Conservation (phyloP, 306 rosid species). For the Cucumis cinereus region DNA sequence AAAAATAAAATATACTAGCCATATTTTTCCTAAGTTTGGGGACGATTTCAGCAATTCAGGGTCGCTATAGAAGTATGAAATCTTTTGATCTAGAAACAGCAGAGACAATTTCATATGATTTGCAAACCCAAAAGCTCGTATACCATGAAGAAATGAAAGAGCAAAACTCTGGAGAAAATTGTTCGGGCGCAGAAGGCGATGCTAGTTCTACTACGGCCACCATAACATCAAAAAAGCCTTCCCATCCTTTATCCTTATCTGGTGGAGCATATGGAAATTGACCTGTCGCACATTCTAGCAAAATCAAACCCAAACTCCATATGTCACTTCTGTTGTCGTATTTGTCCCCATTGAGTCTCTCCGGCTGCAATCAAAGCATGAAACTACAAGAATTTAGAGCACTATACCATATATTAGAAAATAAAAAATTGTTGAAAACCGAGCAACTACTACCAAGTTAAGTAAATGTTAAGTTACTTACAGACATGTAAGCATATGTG, state of each 20-base stretch:
- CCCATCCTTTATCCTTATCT: constrained; percentile 59
- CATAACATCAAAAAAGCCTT: constrained; percentile 67
- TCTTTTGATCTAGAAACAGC: neutral
- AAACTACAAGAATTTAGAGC: neutral
- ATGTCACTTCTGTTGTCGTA: constrained; percentile 91
- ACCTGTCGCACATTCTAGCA: constrained; percentile 93
- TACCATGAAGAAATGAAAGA: constrained; percentile 92
- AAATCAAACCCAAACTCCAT: constrained; percentile 87
- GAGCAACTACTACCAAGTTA: neutral
- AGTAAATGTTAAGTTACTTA: constrained; percentile 30
- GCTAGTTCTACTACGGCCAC: constrained; percentile 57
- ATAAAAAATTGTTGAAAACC: neutral
- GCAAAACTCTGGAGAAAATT: constrained; percentile 77
- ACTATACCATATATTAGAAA: neutral
- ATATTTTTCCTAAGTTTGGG: neutral
- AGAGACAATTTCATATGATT: neutral
- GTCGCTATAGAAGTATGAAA: neutral
- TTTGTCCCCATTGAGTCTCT: constrained; percentile 63
- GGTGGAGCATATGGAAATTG: constrained; percentile 75
- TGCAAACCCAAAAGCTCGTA: constrained; percentile 4
- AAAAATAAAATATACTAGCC: neutral
- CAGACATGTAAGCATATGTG: constrained; percentile 88
- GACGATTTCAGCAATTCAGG: neutral
- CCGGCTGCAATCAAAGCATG: constrained; percentile 55
- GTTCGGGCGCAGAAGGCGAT: constrained; percentile 72